A percentile compares a stretch with the other conserved stretches of the same genome.
These are phyloP conservation scores for Cerrena zonata DNA, from an alignment of 1,284 basidiomycete species.

Conservation along the genomic window DNA sequence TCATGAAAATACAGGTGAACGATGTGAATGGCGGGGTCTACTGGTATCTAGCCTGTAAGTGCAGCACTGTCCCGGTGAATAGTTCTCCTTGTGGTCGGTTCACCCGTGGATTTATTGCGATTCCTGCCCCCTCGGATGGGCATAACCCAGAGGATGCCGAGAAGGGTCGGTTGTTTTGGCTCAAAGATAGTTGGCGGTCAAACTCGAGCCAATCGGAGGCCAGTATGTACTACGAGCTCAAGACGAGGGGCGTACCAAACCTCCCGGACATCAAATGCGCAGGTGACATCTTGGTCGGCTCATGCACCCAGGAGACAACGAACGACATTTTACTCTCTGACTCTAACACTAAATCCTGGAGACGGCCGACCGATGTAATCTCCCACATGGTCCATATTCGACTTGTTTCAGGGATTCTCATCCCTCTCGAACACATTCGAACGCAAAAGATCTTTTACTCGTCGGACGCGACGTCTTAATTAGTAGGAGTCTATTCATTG, in stretches of 20 bases:
- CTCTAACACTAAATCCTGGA: not conserved
- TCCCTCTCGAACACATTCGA: constrained; percentile 7
- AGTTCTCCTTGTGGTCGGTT: not conserved
- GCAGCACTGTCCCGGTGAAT: constrained; percentile 10
- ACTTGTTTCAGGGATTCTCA: constrained; percentile 10
- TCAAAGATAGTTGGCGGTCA: not conserved
- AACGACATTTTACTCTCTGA: not conserved
- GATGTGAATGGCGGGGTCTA: not conserved
- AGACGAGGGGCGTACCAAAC: not conserved
- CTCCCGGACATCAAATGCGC: not conserved
- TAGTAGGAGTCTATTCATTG: not conserved
- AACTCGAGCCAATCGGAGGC: not conserved
- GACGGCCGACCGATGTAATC: not conserved
- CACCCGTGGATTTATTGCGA: not conserved
- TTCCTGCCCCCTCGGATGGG: not conserved
- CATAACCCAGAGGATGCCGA: not conserved
- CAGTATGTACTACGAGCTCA: not conserved
- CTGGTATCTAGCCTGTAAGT: not conserved
- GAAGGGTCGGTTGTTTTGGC: not conserved
- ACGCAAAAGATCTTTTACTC: constrained; percentile 7
- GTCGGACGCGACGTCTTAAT: constrained; percentile 6
- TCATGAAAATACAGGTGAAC: not conserved
- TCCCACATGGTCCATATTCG: constrained; percentile 4
- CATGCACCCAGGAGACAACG: not conserved
- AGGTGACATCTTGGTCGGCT: not conserved